Base-by-base conservation (phyloP, 805 yeast species). In the Schizosaccharomyces cryophilus region DNA sequence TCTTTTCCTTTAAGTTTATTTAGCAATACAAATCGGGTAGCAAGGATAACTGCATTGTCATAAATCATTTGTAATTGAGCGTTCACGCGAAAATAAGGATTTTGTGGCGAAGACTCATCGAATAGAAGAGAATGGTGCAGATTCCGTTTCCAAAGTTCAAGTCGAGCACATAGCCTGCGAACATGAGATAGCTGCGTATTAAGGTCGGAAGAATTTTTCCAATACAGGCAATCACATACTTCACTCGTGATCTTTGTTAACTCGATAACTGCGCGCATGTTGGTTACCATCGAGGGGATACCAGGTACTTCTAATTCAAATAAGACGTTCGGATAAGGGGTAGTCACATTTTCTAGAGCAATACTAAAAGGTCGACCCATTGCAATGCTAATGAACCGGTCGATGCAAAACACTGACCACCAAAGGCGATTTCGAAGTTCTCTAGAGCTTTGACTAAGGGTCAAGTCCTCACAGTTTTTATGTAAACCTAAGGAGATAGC, bases 401-500 rank as follows among this genome's bases (percentile, higher is more conserved):
- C 60, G 11, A 35, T 17, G 13, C 42, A 35, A 26, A 29, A 56
- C 26, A 56, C 47, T 35, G 60, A 56, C 60, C 60, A 56, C 60
- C 42, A 56, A n/a, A 56, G n/a, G 11, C 60, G 60, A 21, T 35
- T 56, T 11, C 60, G 19, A 15, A 56, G 26, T 30, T 56, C 60
- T 26, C 21, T 21, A 11, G 47, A 35, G 13, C 45, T 35, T 40
- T 29, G 40, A 24, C 29, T 40, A 19, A 56, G 42, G n/a, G 42
- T 21, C 17, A n/a, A 24, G n/a, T 56, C 47, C 21, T 21, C 30
- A 40, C 45, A 56, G 47, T 40, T 35, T 21, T 40, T 35, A 24
- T 56, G 60, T 21, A 56, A 21, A 31, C 60, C 60, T 21, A 35
- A n/a, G 3, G 60, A 30, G 13, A 56, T 26, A 11, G 60, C 60